Conservation (phyloP, 306 rosid species). For the Datisca glomerata region DNA sequence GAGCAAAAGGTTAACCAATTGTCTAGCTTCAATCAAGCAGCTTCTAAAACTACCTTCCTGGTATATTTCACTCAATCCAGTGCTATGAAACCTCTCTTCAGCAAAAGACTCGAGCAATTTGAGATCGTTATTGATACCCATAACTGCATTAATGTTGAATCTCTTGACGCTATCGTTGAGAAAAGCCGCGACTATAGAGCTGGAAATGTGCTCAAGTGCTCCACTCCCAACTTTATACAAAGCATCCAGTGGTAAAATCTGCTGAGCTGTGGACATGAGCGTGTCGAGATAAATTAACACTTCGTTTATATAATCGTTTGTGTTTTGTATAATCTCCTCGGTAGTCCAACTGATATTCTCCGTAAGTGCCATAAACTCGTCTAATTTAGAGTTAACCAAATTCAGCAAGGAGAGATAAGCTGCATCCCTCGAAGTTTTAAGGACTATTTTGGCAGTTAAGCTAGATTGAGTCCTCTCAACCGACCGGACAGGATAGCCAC, state of each 20-base stretch:
- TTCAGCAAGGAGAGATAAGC: conserved; percentile 52
- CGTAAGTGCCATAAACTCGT: conserved; percentile 61
- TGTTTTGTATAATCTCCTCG: conserved; percentile 50
- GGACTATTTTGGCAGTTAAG: conserved; percentile 70
- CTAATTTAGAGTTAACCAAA: conserved; percentile 53
- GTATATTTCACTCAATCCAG: conserved; percentile 62
- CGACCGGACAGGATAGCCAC: conserved; percentile 38
- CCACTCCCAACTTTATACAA: conserved; percentile 65
- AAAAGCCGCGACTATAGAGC: conserved; percentile 53
- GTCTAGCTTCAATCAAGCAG: conserved; percentile 65
- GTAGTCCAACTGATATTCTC: conserved; percentile 58
- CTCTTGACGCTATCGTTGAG: conserved; percentile 66
- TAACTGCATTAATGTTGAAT: conserved; percentile 61
- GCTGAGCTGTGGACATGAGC: conserved; percentile 77
- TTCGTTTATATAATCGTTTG: conserved; percentile 68
- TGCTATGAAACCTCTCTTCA: conserved; percentile 51
- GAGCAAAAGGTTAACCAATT: conserved; percentile 60
- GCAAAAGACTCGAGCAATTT: conserved; percentile 57
- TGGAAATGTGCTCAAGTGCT: conserved; percentile 74
- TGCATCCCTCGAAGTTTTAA: conserved; percentile 64
- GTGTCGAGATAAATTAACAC: conserved; percentile 71
- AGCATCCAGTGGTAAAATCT: conserved; percentile 76
- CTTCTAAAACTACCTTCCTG: conserved; percentile 40
- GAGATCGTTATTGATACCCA: conserved; percentile 44
- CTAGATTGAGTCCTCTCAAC: conserved; percentile 51